phyloP scores from a whole-genome alignment of 306 rosid species.

The Fragaria iinumae region DNA sequence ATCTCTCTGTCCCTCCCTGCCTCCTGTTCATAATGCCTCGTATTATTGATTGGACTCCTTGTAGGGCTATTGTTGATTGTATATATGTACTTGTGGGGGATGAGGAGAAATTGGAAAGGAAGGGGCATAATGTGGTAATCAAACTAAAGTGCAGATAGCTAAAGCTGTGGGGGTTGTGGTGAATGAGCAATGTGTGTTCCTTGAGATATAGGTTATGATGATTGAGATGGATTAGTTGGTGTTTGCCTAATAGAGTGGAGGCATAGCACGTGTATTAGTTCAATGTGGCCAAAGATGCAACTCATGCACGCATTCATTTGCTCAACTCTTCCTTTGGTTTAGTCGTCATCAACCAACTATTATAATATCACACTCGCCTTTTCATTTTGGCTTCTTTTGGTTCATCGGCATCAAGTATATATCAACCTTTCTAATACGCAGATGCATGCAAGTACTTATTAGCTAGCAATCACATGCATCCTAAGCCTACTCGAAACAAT shows the following conservation, averaged over 20 bases:
- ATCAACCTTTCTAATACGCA: background rate
- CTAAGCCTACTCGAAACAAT: background rate
- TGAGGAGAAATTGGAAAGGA: conserved; percentile 10
- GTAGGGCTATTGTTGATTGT: background rate
- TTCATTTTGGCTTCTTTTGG: conserved; percentile 12
- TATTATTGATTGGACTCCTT: background rate
- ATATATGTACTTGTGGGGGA: conserved; percentile 10
- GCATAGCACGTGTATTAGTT: conserved; percentile 40
- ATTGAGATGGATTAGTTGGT: conserved; percentile 38
- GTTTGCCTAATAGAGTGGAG: conserved; percentile 31
- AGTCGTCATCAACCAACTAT: background rate
- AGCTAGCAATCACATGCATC: conserved; percentile 14
- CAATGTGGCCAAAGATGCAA: background rate
- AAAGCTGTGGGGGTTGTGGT: background rate
- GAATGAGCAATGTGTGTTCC: conserved; percentile 31
- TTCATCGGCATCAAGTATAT: background rate
- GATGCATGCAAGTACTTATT: conserved; percentile 7
- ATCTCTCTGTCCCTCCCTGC: background rate
- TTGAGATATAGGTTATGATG: conserved; percentile 30
- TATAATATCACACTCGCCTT: background rate
- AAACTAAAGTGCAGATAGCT: background rate
- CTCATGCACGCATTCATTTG: background rate
- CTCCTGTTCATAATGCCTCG: background rate
- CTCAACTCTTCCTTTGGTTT: background rate
- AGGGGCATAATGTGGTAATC: conserved; percentile 33